These are phyloP conservation scores for Pestalotiopsis sp. DNA, from an alignment of 2,329 filamentous ascomycete genomes.

Conservation along the genomic window DNA sequence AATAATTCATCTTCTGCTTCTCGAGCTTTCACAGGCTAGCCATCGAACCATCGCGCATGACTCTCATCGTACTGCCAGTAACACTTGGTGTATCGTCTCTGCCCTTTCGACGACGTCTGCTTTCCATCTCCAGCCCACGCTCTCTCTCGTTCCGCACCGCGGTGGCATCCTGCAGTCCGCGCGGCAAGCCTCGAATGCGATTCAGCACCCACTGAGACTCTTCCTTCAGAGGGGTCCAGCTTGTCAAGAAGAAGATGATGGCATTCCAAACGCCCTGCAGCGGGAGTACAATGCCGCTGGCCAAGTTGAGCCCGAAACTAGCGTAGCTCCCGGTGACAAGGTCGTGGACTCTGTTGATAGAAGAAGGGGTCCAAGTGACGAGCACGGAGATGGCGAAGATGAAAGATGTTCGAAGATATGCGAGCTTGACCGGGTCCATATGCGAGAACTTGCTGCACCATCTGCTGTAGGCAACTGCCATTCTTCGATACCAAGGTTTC, in stretches of 20 bases:
- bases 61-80: constrained; percentile 23
- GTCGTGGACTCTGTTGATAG: constrained; percentile 74
- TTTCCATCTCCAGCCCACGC: constrained; percentile 26
- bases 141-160: constrained; percentile 29
- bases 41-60: constrained; percentile 25
- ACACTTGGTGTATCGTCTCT: constrained; percentile 22
- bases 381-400: constrained; percentile 63
- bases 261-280: constrained; percentile 82
- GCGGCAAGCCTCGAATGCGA: constrained; percentile 26
- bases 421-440: constrained; percentile 61
- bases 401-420: constrained; percentile 63
- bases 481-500: constrained; percentile 14
- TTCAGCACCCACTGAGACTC: constrained; percentile 24
- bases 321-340: constrained; percentile 55
- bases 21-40: constrained; percentile 13
- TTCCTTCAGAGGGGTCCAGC: constrained; percentile 44
- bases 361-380: constrained; percentile 67
- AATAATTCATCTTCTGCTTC: neutral
- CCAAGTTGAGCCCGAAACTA: constrained; percentile 68
- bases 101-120: neutral
- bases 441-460: constrained; percentile 35
- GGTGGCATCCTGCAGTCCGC: constrained; percentile 25
- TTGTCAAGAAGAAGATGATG: constrained; percentile 74
- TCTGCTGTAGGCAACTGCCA: constrained; percentile 23
- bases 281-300: constrained; percentile 72